Evolutionary conservation across 2,329 filamentous ascomycete species (phyloP).

Genomic region (Emericellopsis cladophorae): DNA sequence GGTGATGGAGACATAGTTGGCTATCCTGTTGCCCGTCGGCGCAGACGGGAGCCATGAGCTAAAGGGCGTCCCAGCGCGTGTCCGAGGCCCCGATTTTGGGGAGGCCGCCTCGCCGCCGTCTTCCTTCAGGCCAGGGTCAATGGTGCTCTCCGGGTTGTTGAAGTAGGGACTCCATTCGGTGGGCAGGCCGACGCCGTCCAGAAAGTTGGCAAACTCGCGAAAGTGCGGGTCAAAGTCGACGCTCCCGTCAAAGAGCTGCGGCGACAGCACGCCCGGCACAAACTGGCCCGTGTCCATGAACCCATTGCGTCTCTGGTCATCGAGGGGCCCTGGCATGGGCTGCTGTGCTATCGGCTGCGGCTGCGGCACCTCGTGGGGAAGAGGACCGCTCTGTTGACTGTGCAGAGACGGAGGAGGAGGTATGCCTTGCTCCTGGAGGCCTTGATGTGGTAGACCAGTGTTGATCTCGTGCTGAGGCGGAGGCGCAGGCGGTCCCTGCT

Average conservation of each 20-base stretch:
- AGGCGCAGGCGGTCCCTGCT: not conserved
- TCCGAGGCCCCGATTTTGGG: slow-evolving; percentile 3
- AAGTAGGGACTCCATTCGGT: slow-evolving; percentile 25
- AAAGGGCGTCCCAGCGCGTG: slow-evolving; percentile 19
- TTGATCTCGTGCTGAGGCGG: not conserved
- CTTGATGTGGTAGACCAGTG: not conserved
- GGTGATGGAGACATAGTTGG: slow-evolving; percentile 1
- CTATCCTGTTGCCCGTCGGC: slow-evolving; percentile 14
- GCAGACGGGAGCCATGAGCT: slow-evolving; percentile 23
- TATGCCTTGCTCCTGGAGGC: too few species aligned
- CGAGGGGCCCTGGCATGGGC: not conserved
- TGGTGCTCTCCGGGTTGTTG: slow-evolving; percentile 10
- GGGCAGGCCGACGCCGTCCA: slow-evolving; percentile 22
- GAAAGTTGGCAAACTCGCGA: slow-evolving; percentile 22
- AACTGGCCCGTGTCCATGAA: slow-evolving; percentile 7
- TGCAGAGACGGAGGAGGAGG: too few species aligned
- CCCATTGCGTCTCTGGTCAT: not conserved
- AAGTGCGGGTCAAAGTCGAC: slow-evolving; percentile 17
- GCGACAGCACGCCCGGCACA: slow-evolving; percentile 13
- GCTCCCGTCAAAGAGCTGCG: slow-evolving; percentile 2
- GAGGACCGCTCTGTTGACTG: too few species aligned
- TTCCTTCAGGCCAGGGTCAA: slow-evolving; percentile 9
- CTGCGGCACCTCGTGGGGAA: too few species aligned
- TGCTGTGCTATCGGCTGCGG: too few species aligned
- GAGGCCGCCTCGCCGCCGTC: slow-evolving; percentile 5